Percentiles rank a stretch among this genome's conserved stretches.
phyloP scores from a whole-genome alignment of 164 flowering plant genomes.

The Chimonanthus salicifolius region DNA sequence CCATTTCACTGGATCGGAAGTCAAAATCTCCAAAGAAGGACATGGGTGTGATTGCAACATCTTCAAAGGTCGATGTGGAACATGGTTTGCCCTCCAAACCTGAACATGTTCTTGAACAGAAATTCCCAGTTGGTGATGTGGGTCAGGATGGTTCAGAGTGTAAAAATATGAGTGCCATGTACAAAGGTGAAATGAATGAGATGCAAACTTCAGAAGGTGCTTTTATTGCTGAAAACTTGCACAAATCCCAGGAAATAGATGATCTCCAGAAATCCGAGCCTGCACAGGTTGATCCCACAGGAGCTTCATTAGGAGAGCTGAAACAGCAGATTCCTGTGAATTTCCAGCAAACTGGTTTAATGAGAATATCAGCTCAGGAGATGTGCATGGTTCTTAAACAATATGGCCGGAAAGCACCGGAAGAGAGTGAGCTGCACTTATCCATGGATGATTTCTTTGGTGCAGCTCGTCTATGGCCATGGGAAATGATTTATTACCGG shows the following conservation, averaged over 20 bases:
- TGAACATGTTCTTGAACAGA: slow-evolving; percentile 18
- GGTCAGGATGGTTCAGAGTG: slow-evolving; percentile 11
- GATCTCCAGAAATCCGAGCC: slow-evolving; percentile 11
- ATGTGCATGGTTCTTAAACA: slow-evolving; percentile 37
- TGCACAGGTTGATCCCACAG: slow-evolving; percentile 6
- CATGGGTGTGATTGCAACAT: slow-evolving; percentile 5
- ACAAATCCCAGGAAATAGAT: slow-evolving; percentile 11
- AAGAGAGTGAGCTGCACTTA: slow-evolving; percentile 28
- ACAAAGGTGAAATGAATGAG: slow-evolving; percentile 11
- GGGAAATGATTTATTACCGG: slow-evolving; percentile 50
- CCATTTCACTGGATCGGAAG: slow-evolving; percentile 19
- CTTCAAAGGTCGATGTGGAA: slow-evolving; percentile 12
- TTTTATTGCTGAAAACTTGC: slow-evolving; percentile 6
- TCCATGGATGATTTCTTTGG: slow-evolving; percentile 36
- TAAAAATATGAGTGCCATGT: slow-evolving; percentile 1
- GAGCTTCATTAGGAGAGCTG: slow-evolving; percentile 7
- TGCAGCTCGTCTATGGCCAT: slow-evolving; percentile 58
- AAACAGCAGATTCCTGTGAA: slow-evolving; percentile 13
- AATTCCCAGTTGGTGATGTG: slow-evolving; percentile 3
- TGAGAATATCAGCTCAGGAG: slow-evolving; percentile 37
- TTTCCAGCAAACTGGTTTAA: slow-evolving; percentile 9
- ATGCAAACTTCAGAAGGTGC: slow-evolving; percentile 7
- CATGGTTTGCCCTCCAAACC: slow-evolving; percentile 10
- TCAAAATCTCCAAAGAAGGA: slow-evolving; percentile 25
- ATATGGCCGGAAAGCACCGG: slow-evolving; percentile 30